These are phyloP conservation scores for Pseudocercospora fuligena DNA, from an alignment of 2,329 filamentous ascomycete genomes.

Conservation along the genomic window DNA sequence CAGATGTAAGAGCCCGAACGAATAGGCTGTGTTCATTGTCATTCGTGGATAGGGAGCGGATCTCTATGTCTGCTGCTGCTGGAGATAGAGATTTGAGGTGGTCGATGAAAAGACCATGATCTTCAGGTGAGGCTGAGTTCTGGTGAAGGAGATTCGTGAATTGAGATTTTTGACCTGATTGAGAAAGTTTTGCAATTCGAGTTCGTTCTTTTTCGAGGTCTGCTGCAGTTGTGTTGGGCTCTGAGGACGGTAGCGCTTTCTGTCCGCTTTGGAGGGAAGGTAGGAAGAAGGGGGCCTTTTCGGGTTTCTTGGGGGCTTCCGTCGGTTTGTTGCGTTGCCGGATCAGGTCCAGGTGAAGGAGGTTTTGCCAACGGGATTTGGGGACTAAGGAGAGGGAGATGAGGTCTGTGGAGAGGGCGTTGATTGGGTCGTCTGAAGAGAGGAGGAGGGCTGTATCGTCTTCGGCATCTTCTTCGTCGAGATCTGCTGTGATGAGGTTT, in stretches of 20 bases:
- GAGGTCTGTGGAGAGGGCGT: slow-evolving; percentile 72
- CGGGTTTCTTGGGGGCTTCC: slow-evolving; percentile 86
- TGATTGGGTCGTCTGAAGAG: slow-evolving; percentile 53
- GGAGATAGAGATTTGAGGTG: slow-evolving; percentile 82
- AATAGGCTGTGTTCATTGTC: slow-evolving; percentile 75
- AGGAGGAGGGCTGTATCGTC: slow-evolving; percentile 55
- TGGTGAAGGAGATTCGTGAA: slow-evolving; percentile 58
- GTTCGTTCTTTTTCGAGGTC: slow-evolving; percentile 40
- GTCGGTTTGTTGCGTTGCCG: slow-evolving; percentile 91
- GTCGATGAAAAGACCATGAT: slow-evolving; percentile 65
- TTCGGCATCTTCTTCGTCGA: slow-evolving; percentile 53
- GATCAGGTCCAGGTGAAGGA: slow-evolving; percentile 90
- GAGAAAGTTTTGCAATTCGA: slow-evolving; percentile 38
- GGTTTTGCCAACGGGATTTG: slow-evolving; percentile 89
- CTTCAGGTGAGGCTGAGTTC: too few relatives aligned
- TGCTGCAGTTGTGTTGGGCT: slow-evolving; percentile 35
- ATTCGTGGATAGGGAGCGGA: slow-evolving; percentile 71
- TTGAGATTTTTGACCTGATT: slow-evolving; percentile 17
- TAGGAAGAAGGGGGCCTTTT: slow-evolving; percentile 95
- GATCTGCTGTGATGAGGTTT: slow-evolving; percentile 61
- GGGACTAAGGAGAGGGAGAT: slow-evolving; percentile 89
- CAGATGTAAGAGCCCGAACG: slow-evolving; percentile 75
- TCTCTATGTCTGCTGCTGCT: slow-evolving; percentile 85
- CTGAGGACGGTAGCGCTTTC: slow-evolving; percentile 13
- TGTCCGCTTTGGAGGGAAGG: slow-evolving; percentile 62